A percentile compares a stretch with the other conserved stretches of the same genome.
phyloP scores from a whole-genome alignment of 1,284 basidiomycete species.

The Cystobasidium pallidum region DNA sequence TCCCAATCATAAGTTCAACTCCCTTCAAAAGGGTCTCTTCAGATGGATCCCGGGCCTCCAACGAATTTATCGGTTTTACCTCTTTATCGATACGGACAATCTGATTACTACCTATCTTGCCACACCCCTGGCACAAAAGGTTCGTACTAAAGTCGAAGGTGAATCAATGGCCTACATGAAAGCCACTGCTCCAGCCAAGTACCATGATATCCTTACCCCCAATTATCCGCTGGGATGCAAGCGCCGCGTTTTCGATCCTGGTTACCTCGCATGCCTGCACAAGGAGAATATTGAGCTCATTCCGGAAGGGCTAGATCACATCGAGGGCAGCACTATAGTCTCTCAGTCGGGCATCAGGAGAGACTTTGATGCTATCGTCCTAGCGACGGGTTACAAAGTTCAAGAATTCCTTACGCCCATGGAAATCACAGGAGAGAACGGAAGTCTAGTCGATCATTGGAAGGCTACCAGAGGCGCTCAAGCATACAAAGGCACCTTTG shows the following conservation, averaged over 20 bases:
- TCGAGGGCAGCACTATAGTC: conserved; percentile 44
- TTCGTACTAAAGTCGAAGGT: conserved; percentile 26
- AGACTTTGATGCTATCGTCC: conserved; percentile 46
- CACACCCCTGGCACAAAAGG: conserved; percentile 12
- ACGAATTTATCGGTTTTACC: conserved; percentile 7
- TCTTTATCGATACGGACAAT: conserved; percentile 36
- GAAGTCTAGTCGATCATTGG: conserved; percentile 32
- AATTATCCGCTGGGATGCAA: conserved; percentile 41
- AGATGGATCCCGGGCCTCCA: conserved; percentile 23
- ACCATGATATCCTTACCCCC: conserved; percentile 51
- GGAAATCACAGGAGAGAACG: conserved; percentile 21
- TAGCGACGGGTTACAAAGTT: conserved; percentile 46
- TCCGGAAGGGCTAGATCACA: conserved; percentile 39
- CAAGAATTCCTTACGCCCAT: conserved; percentile 39
- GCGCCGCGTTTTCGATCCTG: conserved; percentile 41
- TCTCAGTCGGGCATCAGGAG: conserved; percentile 38
- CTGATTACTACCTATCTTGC: conserved; percentile 42
- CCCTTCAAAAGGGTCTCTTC: conserved; percentile 10
- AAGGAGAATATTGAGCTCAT: conserved; percentile 47
- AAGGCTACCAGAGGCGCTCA: conserved; percentile 35
- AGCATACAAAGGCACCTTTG: conserved; percentile 40
- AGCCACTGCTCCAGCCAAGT: conserved; percentile 49
- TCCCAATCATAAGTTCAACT: conserved; percentile 9
- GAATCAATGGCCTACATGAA: conserved; percentile 46
- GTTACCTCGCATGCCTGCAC: conserved; percentile 42